These are phyloP conservation scores for Boletus insuetus DNA, from an alignment of 768 basidiomycete species.

Conservation along the genomic window DNA sequence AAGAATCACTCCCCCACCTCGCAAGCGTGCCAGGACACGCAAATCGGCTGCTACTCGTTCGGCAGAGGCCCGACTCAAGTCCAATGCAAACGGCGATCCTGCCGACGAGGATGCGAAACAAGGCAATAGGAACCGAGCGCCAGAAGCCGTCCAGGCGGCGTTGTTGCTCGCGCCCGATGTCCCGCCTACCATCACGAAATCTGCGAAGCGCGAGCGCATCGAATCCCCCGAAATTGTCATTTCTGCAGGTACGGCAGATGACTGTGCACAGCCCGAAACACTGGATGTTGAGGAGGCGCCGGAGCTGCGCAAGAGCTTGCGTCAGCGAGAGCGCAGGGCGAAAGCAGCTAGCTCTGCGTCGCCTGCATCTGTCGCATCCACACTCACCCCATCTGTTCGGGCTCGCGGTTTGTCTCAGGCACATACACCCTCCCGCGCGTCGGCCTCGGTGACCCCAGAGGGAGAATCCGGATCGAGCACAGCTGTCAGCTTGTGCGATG, in stretches of 20 bases:
- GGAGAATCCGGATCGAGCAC: slow-evolving; percentile 33
- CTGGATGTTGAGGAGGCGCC: slow-evolving; percentile 22
- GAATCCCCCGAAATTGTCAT: slow-evolving; percentile 12
- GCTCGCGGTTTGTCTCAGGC: slow-evolving; percentile 20
- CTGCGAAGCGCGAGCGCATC: slow-evolving; percentile 25
- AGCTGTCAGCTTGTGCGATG: slow-evolving; percentile 31
- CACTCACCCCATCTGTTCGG: slow-evolving; percentile 28
- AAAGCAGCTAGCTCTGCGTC: slow-evolving; percentile 18
- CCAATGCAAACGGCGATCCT: slow-evolving; percentile 2
- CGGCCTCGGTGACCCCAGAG: slow-evolving; percentile 24
- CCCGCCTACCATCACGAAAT: slow-evolving; percentile 3
- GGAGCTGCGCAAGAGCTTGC: slow-evolving; percentile 30
- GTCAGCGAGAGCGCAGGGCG: slow-evolving; percentile 27
- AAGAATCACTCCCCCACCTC: slow-evolving; percentile 26
- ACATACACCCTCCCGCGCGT: slow-evolving; percentile 22
- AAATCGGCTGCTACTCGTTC: slow-evolving; percentile 15
- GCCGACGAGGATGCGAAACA: slow-evolving; percentile 4
- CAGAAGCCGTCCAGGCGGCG: slow-evolving; percentile 1
- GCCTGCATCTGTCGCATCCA: slow-evolving; percentile 29
- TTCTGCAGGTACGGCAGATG: slow-evolving; percentile 6
- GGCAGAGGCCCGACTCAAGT: slow-evolving; percentile 3
- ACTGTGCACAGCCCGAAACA: slow-evolving; percentile 6
- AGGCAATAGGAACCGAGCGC: not conserved
- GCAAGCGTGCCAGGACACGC: slow-evolving; percentile 31
- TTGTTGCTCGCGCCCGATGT: slow-evolving; percentile 22